Percentiles rank a stretch among this genome's conserved stretches.
Conservation (phyloP, 2,329 filamentous ascomycete genomes). For the Dactylella cylindrospora region DNA sequence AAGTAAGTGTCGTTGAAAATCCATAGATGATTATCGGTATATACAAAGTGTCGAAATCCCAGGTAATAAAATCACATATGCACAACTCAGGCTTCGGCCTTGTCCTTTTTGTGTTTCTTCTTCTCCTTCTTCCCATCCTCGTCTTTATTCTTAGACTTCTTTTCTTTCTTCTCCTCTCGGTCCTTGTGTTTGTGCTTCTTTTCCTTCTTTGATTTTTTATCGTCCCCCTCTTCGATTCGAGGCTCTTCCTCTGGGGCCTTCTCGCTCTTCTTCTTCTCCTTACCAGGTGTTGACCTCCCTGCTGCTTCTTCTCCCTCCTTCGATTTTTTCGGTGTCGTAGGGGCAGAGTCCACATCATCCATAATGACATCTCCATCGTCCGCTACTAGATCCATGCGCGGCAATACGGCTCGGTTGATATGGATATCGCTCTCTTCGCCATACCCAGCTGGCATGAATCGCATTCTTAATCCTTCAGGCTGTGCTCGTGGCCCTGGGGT, state of each 20-base stretch:
- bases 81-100: slow-evolving; percentile 16
- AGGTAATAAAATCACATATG: slow-evolving; percentile 21
- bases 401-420: slow-evolving; percentile 23
- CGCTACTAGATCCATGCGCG: slow-evolving; percentile 23
- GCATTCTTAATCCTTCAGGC: slow-evolving; percentile 47
- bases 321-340: slow-evolving; percentile 15
- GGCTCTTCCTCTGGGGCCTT: slow-evolving; percentile 13
- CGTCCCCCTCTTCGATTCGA: slow-evolving; percentile 30
- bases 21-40: background rate
- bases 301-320: slow-evolving; percentile 1
- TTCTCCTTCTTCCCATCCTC: slow-evolving; percentile 44
- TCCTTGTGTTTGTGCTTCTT: slow-evolving; percentile 21
- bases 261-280: slow-evolving; percentile 16
- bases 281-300: slow-evolving; percentile 15
- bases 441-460: slow-evolving; percentile 47
- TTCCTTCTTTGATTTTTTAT: slow-evolving; percentile 41
- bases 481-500: slow-evolving; percentile 43
- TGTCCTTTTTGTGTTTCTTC: slow-evolving; percentile 39
- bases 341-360: slow-evolving; percentile 8
- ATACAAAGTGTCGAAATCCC: background rate
- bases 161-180: slow-evolving; percentile 10
- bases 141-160: slow-evolving; percentile 39
- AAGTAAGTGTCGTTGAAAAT: no score
- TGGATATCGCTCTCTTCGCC: slow-evolving; percentile 36
- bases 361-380: slow-evolving; percentile 20